Percentiles rank a stretch among this genome's conserved stretches.
These are phyloP conservation scores for Handroanthus guayacan DNA, from an alignment of 257 asterid genomes.

Conservation along the genomic window DNA sequence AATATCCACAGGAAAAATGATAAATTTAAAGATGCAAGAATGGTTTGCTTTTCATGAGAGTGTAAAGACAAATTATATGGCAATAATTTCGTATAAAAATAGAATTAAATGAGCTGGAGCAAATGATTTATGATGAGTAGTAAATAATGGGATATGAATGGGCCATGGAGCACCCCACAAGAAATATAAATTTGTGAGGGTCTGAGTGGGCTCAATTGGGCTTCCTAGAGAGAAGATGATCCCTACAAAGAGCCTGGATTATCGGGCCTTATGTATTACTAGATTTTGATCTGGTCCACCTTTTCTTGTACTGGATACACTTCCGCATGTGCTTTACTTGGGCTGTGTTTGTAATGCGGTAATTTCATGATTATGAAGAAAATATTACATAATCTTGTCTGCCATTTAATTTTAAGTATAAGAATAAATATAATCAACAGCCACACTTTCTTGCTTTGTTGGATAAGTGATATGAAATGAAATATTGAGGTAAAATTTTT, in stretches of 20 bases:
- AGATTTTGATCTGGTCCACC: no score
- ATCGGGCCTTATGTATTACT: background rate
- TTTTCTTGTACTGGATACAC: no score
- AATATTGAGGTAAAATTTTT: no score
- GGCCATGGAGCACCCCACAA: conserved; percentile 20
- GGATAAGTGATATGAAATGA: no score
- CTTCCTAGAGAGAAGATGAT: conserved; percentile 31
- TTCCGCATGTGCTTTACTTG: no score
- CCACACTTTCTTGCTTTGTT: no score
- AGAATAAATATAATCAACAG: no score
- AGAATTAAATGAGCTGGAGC: conserved; percentile 27
- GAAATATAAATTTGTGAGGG: background rate
- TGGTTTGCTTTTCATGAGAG: background rate
- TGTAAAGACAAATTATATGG: conserved; percentile 18
- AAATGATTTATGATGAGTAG: background rate
- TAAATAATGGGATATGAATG: conserved; percentile 23
- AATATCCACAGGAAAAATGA: no score
- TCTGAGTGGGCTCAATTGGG: conserved; percentile 42
- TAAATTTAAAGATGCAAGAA: background rate
- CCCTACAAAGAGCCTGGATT: conserved; percentile 39
- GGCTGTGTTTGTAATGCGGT: no score
- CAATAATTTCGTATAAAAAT: conserved; percentile 27
- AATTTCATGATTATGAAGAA: no score
- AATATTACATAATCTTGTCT: no score
- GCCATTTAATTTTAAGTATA: no score